phyloP scores from a whole-genome alignment of 371 early-diverging fungal genomes.

The Phascolomyces articulosus region DNA sequence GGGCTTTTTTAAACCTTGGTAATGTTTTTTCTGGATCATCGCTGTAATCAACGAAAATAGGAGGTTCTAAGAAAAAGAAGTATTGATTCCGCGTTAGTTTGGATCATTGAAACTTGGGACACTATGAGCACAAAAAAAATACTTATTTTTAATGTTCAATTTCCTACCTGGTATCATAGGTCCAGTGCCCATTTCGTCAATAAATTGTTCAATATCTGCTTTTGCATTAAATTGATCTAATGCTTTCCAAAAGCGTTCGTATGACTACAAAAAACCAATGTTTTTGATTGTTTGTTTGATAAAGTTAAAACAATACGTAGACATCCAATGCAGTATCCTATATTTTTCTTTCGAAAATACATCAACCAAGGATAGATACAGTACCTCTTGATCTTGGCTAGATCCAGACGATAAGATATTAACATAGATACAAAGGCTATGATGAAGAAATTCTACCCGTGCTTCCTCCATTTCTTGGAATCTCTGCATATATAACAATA shows the following conservation, averaged over 20 bases:
- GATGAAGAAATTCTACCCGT: constrained; percentile 83
- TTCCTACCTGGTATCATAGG: constrained; percentile 51
- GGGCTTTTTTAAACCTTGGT: constrained; percentile 35
- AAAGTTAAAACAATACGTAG: too few species aligned
- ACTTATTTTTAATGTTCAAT: too few species aligned
- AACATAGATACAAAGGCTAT: constrained; percentile 81
- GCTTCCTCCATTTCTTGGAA: constrained; percentile 91
- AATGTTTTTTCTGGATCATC: constrained; percentile 50
- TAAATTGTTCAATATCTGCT: constrained; percentile 72
- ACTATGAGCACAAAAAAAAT: too few species aligned
- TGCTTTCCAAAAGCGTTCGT: constrained; percentile 72
- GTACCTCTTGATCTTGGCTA: constrained; percentile 89
- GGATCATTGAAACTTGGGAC: too few species aligned
- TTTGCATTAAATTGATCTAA: constrained; percentile 74
- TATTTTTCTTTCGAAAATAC: too few species aligned
- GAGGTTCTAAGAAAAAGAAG: constrained; percentile 25
- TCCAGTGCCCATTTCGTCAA: constrained; percentile 78
- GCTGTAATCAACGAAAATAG: constrained; percentile 42
- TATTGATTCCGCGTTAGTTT: too few species aligned
- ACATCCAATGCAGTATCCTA: too few species aligned
- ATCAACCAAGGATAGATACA: too few species aligned
- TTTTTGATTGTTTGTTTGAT: neutral
- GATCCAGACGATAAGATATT: constrained; percentile 84
- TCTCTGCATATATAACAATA: constrained; percentile 31
- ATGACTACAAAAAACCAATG: constrained; percentile 51